Percentiles rank a stretch among this genome's conserved stretches.
Evolutionary conservation across 345 rosid species (phyloP).

Genomic region (Euphorbia lathyris): DNA sequence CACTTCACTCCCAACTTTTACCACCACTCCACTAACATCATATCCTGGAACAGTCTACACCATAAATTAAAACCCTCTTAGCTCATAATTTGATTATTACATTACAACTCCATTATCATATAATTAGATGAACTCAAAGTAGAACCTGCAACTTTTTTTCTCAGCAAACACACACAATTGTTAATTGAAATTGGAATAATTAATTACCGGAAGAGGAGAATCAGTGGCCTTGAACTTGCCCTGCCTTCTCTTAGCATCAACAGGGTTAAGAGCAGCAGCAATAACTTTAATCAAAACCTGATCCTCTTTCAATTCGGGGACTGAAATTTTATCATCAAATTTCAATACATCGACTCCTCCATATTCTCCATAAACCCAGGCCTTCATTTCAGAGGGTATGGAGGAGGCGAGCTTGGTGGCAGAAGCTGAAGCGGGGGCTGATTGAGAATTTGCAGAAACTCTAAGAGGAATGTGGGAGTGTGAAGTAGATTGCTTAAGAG

Average conservation of each 20-base stretch:
- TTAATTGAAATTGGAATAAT: too few species aligned
- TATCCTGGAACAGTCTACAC: conserved; percentile 91
- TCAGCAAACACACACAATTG: too few species aligned
- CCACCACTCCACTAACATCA: conserved; percentile 89
- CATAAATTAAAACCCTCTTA: conserved; percentile 11
- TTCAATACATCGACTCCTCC: conserved; percentile 84
- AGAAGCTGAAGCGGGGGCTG: conserved; percentile 41
- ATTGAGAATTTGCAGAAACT: conserved; percentile 43
- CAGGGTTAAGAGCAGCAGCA: conserved; percentile 93
- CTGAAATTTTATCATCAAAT: conserved; percentile 60
- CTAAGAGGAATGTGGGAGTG: conserved; percentile 28
- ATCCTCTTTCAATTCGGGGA: conserved; percentile 75
- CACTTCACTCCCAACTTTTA: conserved; percentile 68
- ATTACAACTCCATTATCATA: too few species aligned
- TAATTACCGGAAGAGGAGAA: conserved; percentile 73
- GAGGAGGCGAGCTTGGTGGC: conserved; percentile 28
- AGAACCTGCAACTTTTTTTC: too few species aligned
- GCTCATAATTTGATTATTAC: background rate
- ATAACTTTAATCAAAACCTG: conserved; percentile 80
- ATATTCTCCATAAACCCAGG: conserved; percentile 75
- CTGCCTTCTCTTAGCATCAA: conserved; percentile 76
- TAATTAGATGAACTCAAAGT: too few species aligned
- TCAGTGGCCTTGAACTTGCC: conserved; percentile 97
- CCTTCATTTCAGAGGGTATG: conserved; percentile 72
- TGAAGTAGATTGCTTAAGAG: conserved; percentile 14